phyloP scores from a whole-genome alignment of 139 green algal species.

The Raphidocelis subcapitata region DNA sequence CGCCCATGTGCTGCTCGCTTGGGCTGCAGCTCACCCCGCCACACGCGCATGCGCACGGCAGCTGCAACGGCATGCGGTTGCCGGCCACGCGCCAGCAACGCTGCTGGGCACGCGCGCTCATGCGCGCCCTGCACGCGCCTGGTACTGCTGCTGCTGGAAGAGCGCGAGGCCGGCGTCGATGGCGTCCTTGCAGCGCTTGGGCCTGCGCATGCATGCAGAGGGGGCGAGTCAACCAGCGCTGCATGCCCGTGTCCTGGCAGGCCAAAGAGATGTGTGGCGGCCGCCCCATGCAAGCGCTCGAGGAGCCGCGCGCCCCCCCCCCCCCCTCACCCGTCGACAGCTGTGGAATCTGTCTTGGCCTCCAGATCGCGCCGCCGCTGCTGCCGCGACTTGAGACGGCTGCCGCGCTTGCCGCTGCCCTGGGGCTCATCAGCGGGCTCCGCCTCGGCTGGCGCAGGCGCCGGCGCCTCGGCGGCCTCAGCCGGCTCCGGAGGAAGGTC shows the following conservation, averaged over 20 bases:
- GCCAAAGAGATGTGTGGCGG: neutral
- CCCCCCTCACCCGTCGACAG: neutral
- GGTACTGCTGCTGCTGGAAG: conserved; percentile 40
- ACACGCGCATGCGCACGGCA: too few species aligned
- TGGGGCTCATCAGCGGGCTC: too few species aligned
- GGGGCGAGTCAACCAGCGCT: too few species aligned
- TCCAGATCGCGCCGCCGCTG: conserved; percentile 22
- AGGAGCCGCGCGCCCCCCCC: neutral
- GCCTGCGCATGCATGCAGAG: neutral
- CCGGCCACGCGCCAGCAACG: too few species aligned
- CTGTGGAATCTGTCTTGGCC: neutral
- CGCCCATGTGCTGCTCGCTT: neutral
- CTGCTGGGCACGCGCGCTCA: too few species aligned
- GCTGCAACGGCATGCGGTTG: too few species aligned
- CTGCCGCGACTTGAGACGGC: conserved; percentile 9
- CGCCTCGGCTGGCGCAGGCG: too few species aligned
- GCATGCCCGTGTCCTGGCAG: neutral
- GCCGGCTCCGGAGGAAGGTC: too few species aligned
- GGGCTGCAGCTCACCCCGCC: too few species aligned
- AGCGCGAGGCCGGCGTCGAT: conserved; percentile 57
- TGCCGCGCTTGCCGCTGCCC: neutral
- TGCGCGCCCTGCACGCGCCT: too few species aligned
- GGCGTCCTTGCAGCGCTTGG: conserved; percentile 56
- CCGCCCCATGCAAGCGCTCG: neutral
- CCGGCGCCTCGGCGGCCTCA: too few species aligned